These are phyloP conservation scores for Kwoniella bestiolae DNA, from an alignment of 768 basidiomycete genomes.

Conservation along the genomic window DNA sequence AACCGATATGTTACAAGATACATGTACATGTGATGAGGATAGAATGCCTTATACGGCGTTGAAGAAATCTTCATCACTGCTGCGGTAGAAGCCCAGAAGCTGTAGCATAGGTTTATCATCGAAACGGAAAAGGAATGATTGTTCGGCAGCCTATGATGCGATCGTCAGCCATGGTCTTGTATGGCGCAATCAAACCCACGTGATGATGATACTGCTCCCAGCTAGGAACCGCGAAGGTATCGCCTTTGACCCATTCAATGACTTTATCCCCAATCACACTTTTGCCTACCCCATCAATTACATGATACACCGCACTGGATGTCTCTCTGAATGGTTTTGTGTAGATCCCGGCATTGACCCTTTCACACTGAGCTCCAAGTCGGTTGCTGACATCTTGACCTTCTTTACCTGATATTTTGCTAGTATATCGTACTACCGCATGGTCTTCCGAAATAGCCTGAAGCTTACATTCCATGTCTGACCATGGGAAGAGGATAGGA, in stretches of 20 bases:
- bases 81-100: constrained; percentile 20
- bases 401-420: constrained; percentile 15
- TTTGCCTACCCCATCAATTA: constrained; percentile 23
- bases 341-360: constrained; percentile 9
- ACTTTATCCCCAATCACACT: constrained; percentile 19
- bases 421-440: constrained; percentile 18
- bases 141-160: not conserved
- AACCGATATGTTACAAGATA: no score
- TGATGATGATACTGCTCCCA: constrained; percentile 30
- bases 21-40: no score
- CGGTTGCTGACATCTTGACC: constrained; percentile 21
- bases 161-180: not conserved
- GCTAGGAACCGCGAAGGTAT: constrained; percentile 20
- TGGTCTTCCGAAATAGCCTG: constrained; percentile 10
- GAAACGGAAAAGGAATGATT: constrained; percentile 24
- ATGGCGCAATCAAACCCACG: constrained; percentile 7
- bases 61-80: constrained; percentile 18
- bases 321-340: constrained; percentile 9
- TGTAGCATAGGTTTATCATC: constrained; percentile 26
- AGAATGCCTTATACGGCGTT: no score
- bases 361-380: constrained; percentile 28
- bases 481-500: constrained; percentile 24
- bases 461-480: constrained; percentile 22
- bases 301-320: constrained; percentile 25
- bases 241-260: constrained; percentile 27